Conservation (phyloP, 768 basidiomycete species). For the Panellus pusillus region DNA sequence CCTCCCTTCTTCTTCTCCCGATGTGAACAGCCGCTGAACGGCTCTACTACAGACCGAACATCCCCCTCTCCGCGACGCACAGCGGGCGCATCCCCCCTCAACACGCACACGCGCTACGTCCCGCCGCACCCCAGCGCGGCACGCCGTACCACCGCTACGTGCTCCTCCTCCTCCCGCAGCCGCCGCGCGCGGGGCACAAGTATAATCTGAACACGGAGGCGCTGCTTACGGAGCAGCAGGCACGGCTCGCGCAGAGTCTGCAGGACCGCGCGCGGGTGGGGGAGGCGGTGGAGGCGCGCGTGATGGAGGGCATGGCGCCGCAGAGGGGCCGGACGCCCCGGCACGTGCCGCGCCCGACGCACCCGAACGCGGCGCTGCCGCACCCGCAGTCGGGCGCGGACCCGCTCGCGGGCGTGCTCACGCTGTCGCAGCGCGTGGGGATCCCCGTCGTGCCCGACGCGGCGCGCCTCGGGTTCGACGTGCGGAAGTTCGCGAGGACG, state of each 20-base stretch:
- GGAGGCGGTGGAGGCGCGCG: constrained; percentile 31
- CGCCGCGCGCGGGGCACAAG: constrained; percentile 30
- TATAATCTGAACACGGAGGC: constrained; percentile 39
- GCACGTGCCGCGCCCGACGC: constrained; percentile 13
- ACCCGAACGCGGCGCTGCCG: constrained; percentile 19
- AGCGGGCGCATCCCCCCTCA: constrained; percentile 42
- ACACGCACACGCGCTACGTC: constrained; percentile 72
- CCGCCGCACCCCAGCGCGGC: constrained; percentile 92
- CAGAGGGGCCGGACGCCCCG: neutral
- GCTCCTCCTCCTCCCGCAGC: constrained; percentile 72
- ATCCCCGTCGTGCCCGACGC: constrained; percentile 47
- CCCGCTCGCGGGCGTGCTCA: constrained; percentile 13
- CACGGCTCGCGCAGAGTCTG: constrained; percentile 31
- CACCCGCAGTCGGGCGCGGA: constrained; percentile 9
- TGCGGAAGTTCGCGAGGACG: constrained; percentile 58
- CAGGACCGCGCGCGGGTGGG: neutral
- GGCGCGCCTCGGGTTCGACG: constrained; percentile 61
- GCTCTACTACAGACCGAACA: constrained; percentile 64
- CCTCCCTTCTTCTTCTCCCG: constrained; percentile 15
- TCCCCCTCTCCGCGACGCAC: constrained; percentile 67
- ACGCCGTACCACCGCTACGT: constrained; percentile 91
- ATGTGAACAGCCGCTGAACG: constrained; percentile 6
- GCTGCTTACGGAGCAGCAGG: constrained; percentile 31
- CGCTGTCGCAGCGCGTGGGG: constrained; percentile 32
- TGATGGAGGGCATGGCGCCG: constrained; percentile 17